A percentile compares a stretch with the other conserved stretches of the same genome.
Conservation (phyloP, 75 land plant species). For the Pinus taeda region DNA sequence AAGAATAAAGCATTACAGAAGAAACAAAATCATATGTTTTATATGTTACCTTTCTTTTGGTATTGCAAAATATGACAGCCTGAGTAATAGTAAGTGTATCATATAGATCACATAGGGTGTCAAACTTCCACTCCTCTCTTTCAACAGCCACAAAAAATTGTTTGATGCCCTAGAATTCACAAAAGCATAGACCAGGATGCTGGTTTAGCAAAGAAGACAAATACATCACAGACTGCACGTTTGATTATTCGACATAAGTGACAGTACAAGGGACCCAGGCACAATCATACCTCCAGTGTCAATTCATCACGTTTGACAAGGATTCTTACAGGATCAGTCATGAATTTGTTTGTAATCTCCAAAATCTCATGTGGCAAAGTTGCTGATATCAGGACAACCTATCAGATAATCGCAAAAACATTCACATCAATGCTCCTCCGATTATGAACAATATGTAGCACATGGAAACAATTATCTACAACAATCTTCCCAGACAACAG, state of each 20-base stretch:
- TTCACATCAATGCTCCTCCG: no score
- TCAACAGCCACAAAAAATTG: constrained; percentile 99
- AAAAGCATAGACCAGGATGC: neutral
- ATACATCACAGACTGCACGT: no score
- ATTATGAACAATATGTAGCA: no score
- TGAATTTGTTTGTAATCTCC: constrained; percentile 98
- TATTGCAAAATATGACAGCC: constrained; percentile 99
- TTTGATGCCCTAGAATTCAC: constrained; percentile 80
- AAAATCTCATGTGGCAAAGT: constrained; percentile 95
- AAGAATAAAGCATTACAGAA: no score
- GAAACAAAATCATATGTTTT: neutral
- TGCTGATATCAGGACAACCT: constrained; percentile 86
- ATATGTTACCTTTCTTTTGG: constrained; percentile 80
- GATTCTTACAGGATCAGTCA: constrained; percentile 96
- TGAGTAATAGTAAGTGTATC: constrained; percentile 98
- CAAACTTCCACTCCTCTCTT: constrained; percentile 98
- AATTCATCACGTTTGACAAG: constrained; percentile 99
- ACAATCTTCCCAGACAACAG: no score
- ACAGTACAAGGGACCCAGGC: constrained; percentile 96
- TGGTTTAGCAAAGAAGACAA: neutral
- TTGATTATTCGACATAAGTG: constrained; percentile 68
- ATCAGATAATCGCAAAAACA: no score
- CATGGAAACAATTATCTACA: no score
- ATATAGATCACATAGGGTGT: constrained; percentile 96
- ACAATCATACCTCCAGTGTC: constrained; percentile 96